Conservation (phyloP, 495 filamentous ascomycete species). For the Margaritispora aquatica region DNA sequence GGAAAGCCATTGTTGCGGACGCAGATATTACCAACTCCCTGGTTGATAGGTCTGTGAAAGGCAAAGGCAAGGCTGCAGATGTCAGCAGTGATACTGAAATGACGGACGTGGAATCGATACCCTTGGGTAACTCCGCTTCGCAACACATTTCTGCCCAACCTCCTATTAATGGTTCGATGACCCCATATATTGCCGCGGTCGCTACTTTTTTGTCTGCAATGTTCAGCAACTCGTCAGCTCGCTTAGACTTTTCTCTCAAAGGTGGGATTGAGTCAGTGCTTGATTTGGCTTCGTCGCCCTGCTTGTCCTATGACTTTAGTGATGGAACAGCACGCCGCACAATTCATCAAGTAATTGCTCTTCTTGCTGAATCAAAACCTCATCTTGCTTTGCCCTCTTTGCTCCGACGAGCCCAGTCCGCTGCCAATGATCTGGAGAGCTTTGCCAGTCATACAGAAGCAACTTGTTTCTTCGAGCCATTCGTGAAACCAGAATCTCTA, state of each 20-base stretch:
- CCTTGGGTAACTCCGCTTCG: conserved; percentile 16
- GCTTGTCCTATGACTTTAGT: conserved; percentile 69
- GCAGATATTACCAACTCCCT: conserved; percentile 25
- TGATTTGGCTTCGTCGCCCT: conserved; percentile 72
- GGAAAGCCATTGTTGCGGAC: conserved; percentile 45
- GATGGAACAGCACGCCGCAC: conserved; percentile 57
- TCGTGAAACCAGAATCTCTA: conserved; percentile 33
- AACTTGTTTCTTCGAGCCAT: conserved; percentile 54
- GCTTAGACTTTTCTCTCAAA: conserved; percentile 65
- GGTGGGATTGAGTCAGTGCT: conserved; percentile 82
- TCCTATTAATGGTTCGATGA: conserved; percentile 23
- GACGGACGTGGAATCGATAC: conserved; percentile 37
- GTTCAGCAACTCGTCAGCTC: conserved; percentile 69
- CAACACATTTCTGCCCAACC: background rate
- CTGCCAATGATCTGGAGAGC: conserved; percentile 59
- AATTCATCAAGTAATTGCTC: conserved; percentile 66
- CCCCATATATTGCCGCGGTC: conserved; percentile 67
- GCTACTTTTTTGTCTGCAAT: conserved; percentile 72
- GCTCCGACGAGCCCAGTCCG: conserved; percentile 62
- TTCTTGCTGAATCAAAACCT: conserved; percentile 76
- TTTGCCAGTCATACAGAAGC: conserved; percentile 35
- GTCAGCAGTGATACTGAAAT: conserved; percentile 51
- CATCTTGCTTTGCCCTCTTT: conserved; percentile 77
- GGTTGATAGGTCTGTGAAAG: conserved; percentile 20
- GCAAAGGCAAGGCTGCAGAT: conserved; percentile 32